These are phyloP conservation scores for Metarhizium sp. DNA, from an alignment of 2,329 filamentous ascomycete genomes.

Conservation along the genomic window DNA sequence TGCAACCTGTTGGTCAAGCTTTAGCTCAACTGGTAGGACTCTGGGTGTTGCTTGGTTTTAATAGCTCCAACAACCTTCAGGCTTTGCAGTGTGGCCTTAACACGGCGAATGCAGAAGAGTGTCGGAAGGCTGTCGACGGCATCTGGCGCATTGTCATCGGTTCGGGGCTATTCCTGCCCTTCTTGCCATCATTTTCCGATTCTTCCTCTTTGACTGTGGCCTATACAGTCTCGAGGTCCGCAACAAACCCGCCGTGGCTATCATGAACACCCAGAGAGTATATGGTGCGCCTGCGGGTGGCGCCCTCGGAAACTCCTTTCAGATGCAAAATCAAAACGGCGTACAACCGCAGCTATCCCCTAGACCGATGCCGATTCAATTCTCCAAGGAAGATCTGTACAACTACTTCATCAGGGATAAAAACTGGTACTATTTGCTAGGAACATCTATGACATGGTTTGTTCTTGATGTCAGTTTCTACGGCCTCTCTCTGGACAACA, in stretches of 20 bases:
- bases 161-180: conserved; percentile 52
- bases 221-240: conserved; percentile 58
- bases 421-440: conserved; percentile 26
- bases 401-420: conserved; percentile 38
- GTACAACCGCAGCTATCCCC: conserved; percentile 24
- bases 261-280: conserved; percentile 49
- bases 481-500: conserved; percentile 38
- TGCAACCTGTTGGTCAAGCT: conserved; percentile 60
- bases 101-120: conserved; percentile 32
- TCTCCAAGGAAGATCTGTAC: conserved; percentile 36
- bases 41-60: conserved; percentile 37
- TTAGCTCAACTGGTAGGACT: conserved; percentile 54
- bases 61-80: conserved; percentile 30
- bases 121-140: conserved; percentile 41
- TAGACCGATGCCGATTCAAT: conserved; percentile 35
- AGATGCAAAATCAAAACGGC: conserved; percentile 12
- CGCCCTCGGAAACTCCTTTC: conserved; percentile 11
- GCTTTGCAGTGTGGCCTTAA: conserved; percentile 40
- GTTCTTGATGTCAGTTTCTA: conserved; percentile 47
- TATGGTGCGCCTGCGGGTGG: conserved; percentile 33
- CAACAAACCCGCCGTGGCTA: conserved; percentile 47
- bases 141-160: conserved; percentile 61
- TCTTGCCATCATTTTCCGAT: conserved; percentile 55
- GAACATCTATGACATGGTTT: conserved; percentile 39
- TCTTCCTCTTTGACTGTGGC: conserved; percentile 57